Conservation (phyloP, 331 rosid species). For the Cucumis variabilis region DNA sequence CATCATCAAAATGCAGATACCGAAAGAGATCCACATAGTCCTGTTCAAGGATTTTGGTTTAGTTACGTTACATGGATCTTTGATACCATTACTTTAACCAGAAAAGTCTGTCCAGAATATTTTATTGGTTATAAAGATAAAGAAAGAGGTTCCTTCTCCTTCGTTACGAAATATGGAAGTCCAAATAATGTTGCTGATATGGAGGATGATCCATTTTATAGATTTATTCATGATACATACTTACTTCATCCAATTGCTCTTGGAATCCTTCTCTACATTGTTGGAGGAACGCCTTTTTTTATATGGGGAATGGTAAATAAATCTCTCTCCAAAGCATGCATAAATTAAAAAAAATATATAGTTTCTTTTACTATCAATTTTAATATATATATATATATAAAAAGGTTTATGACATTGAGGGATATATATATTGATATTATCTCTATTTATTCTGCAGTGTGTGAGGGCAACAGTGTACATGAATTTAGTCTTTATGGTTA, state of each 20-base stretch:
- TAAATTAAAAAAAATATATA: background rate
- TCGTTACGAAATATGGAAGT: background rate
- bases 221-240: slow-evolving; percentile 30
- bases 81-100: background rate
- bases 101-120: background rate
- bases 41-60: background rate
- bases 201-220: slow-evolving; percentile 22
- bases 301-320: slow-evolving; percentile 9
- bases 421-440: background rate
- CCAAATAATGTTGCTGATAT: background rate
- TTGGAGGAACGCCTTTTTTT: background rate
- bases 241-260: slow-evolving; percentile 11
- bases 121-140: background rate
- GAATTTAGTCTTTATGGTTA: slow-evolving; percentile 75
- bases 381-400: too few species aligned
- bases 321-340: background rate
- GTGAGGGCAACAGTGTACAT: slow-evolving; percentile 75
- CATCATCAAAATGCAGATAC: background rate
- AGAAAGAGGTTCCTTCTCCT: background rate
- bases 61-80: background rate
- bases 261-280: background rate
- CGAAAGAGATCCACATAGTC: background rate
- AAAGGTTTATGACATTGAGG: background rate
- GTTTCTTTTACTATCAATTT: background rate
- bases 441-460: slow-evolving; percentile 47